These are phyloP conservation scores for Protostelium mycophagum DNA, from an alignment of 78 protist species.

Conservation along the genomic window DNA sequence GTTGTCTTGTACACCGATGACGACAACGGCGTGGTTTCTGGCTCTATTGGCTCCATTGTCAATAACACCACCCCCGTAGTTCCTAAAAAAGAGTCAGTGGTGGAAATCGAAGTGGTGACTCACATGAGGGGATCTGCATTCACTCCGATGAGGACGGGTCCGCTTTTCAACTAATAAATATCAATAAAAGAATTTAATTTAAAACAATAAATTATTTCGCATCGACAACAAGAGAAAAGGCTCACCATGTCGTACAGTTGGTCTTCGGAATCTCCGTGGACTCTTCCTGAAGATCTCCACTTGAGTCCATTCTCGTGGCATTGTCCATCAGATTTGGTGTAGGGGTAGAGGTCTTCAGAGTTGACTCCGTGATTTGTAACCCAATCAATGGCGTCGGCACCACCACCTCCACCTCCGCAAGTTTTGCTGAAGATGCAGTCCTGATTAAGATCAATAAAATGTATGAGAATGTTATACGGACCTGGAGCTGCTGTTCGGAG, in stretches of 20 bases:
- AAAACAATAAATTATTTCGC: too few species aligned
- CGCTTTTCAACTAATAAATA: too few species aligned
- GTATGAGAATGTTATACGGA: too few species aligned
- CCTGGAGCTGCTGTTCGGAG: neutral
- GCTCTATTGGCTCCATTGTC: neutral
- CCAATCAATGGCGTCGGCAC: neutral
- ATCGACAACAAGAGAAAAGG: too few species aligned
- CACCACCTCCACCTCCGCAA: neutral
- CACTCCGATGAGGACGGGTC: neutral
- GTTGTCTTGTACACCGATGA: neutral
- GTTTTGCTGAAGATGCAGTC: neutral
- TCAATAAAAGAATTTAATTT: too few species aligned
- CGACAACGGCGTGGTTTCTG: neutral
- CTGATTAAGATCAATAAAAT: too few species aligned
- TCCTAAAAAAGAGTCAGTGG: neutral
- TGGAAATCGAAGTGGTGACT: too few species aligned
- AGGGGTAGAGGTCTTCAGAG: neutral
- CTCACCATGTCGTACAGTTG: neutral
- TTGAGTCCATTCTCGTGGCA: neutral
- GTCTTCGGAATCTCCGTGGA: neutral
- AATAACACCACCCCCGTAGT: neutral
- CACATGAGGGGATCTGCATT: too few species aligned
- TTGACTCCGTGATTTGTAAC: neutral
- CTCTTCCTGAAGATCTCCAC: neutral
- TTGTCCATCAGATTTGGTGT: neutral